A percentile compares a stretch with the other conserved stretches of the same genome.
These are phyloP conservation scores for Nicotiana paniculata DNA, from an alignment of 257 asterid species.

Conservation along the genomic window DNA sequence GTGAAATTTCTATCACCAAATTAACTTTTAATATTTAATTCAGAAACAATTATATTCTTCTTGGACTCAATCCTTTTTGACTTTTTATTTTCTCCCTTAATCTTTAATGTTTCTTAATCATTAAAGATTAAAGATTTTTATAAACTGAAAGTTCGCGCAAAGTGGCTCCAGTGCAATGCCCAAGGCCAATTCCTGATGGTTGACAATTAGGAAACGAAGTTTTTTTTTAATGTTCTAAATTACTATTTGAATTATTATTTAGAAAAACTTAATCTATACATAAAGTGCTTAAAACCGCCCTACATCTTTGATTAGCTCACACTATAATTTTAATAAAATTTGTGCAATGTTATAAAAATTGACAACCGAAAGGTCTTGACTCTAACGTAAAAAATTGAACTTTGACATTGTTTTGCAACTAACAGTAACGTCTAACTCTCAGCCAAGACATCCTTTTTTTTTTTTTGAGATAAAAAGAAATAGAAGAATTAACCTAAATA, in stretches of 20 bases:
- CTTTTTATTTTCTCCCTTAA: not conserved
- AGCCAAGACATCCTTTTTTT: not conserved
- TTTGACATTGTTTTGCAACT: not conserved
- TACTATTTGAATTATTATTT: not conserved
- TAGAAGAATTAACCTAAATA: too few species aligned
- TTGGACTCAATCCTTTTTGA: not conserved
- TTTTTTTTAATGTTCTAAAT: not conserved
- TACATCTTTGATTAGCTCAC: not conserved
- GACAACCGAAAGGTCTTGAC: not conserved
- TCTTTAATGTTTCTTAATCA: not conserved
- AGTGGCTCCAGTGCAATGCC: not conserved
- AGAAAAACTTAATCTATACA: not conserved
- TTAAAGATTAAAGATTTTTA: too few species aligned
- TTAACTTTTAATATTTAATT: not conserved
- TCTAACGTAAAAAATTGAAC: not conserved
- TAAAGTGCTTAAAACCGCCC: not conserved
- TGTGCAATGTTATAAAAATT: not conserved
- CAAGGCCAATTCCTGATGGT: conserved; percentile 7
- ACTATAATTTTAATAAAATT: not conserved
- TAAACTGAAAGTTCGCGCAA: not conserved
- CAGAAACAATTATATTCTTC: not conserved
- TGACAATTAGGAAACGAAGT: not conserved
- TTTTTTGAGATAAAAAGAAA: too few species aligned
- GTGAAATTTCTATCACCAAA: not conserved
- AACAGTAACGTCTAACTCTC: not conserved